Evolutionary conservation across 139 green algal species (phyloP), one percentile per base, ranked within the genome.

Genomic region (Tetradesmus obliquus): DNA sequence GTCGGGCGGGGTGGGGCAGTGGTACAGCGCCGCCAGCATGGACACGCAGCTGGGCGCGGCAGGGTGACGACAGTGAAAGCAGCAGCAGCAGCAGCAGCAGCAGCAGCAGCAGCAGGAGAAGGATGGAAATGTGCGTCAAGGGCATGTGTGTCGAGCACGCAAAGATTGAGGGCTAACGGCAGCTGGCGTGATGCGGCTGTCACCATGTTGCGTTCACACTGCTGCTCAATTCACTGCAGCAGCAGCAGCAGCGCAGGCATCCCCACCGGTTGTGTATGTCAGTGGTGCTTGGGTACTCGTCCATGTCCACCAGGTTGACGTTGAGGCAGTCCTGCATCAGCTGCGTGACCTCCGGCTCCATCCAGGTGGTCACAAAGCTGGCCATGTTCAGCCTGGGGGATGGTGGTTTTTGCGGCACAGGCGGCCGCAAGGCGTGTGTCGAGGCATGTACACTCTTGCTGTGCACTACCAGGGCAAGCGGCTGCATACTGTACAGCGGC

Each of bases 251-350:
- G 66, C 60, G 19, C 60, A 20, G 10, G 7, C 57, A 66, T 7
- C 57, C 55, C 8, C 86, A 90, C 86, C 86, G 24, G 7, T 83
- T 22, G 86, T 90, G 86, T 19, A 90, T 90, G 86, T 90, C 86
- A 13, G 86, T 90, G 69, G 54, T 69, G 24, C 32, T 69, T 22
- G 86, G 86, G 86, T 90, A 90, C 45, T 90, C 86, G 22, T 90
- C 86, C 60, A 90, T 22, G 62, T 90, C 86, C 13, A 90, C 86
- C 66, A 90, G 69, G 32, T 90, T 90, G 86, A 90, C 86, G 10
- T 90, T 71, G 19, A 90, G 51, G 19, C 69, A 55, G 24, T 90
- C 53, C 69, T 82, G 13, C 10, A 90, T 90, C 6, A 90, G 53
- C 8, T 32, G 45, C 0, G 54, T 4, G 3, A 24, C 86, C 60